Base-by-base conservation (phyloP, 1,284 basidiomycete genomes). In the Ganoderma sinense region DNA sequence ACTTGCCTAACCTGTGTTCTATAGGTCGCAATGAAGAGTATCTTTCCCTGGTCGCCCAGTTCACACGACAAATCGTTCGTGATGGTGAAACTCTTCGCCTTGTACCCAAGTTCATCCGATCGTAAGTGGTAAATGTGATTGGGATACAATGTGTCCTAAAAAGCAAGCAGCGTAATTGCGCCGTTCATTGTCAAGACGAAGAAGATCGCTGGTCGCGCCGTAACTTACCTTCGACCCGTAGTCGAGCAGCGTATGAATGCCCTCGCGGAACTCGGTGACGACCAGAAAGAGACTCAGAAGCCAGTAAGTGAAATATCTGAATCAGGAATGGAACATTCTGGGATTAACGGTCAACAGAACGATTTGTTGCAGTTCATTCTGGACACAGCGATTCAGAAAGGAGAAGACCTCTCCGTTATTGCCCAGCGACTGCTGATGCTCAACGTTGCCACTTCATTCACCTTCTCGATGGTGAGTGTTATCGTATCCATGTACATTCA, bases 331-430 rank as follows among this genome's bases (percentile, higher is more conserved):
- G n/a, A n/a, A n/a, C n/a, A n/a, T n/a, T n/a, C n/a, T n/a, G n/a
- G n/a, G n/a, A n/a, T n/a, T n/a, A n/a, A n/a, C n/a, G n/a, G n/a
- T n/a, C n/a, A n/a, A n/a, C 64, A 85, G 83, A 80, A 81, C 61
- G 84, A 86, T 72, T 71, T 84, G 77, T 75, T 87, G 14, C 79
- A 80, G 33, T 85, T 84, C 84, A 74, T 87, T n/a, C 78, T 86
- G 74, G 82, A 82, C 18, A 78, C 76, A 14, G 80, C 81, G 13
- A 71, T 69, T 61, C 78, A 73, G 41, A 77, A 29, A 31, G 75
- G 61, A 78, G 80, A 43, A 77, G 73, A 69, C 81, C 75, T 59
- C 73, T 79, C 61, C 79, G 69, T 76, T 64, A 77, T 79, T 61
- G 82, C 75, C 64, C 77, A 82, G 56, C 80, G 84, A 48, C 78